Base-by-base conservation (phyloP, 805 yeast genomes). In the Pichia californica region DNA sequence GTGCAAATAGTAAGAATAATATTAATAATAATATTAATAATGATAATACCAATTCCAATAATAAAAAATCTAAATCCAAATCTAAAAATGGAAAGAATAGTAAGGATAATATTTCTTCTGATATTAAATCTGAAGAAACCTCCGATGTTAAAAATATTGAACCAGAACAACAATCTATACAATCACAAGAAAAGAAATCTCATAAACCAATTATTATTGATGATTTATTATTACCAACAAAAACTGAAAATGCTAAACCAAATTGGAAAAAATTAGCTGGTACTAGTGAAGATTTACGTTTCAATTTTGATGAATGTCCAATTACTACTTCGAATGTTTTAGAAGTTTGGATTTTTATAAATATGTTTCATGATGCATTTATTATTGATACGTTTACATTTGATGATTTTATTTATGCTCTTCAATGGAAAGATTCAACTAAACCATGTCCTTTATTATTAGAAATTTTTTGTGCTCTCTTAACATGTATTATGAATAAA, bases 271-370 rank as follows among this genome's bases (percentile, higher is more conserved):
- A 43, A 29, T 39, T 63, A 11, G 48, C 52, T 3, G 48, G 48
- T 3, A 7, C 25, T 7, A 39, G 54, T 25, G 48, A 54, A 15
- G 55, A 61, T 33, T 50, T 57, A 13, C 38, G 29, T 3, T 40
- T 44, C 19, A 28, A 44, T 35, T 10, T 14, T 4, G 43, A 40
- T 19, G 7, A 18, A 2, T 27, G 36, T 18, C 14, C 40, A n/a
- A 21, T 40, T 10, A 26, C 44, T 13, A 28, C 38, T n/a, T 58
- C 64, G 1, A 76, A 74, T 39, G 72, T 82, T 1, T 57, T 88
- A 20, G 89, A 85, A 53, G 59, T 74, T 4, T 88, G 95, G 95
- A 67, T 76, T 2, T 88, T 87, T 54, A 60, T 86, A 25, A 85
- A 85, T 57, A 71, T 84, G 40, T 87, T 80, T 59, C 76, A 79